These are phyloP conservation scores for Lecanicillium sp. DNA, from an alignment of 2,329 filamentous ascomycete species.

Conservation along the genomic window DNA sequence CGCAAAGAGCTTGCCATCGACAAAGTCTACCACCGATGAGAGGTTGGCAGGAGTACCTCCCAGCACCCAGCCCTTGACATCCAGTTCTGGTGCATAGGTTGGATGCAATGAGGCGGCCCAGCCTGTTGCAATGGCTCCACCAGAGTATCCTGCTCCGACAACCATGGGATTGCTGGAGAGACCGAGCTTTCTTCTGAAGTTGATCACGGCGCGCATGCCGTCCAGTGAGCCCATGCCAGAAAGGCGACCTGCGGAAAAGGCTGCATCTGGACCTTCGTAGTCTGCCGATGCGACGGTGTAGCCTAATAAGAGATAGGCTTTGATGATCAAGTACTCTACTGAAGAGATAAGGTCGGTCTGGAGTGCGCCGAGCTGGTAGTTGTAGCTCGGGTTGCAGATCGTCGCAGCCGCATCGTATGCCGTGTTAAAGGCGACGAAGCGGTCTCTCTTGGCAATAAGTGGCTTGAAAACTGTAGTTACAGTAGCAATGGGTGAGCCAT, in stretches of 20 bases:
- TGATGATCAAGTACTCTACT: background rate
- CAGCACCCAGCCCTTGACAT: background rate
- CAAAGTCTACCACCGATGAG: background rate
- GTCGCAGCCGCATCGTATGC: conserved; percentile 6
- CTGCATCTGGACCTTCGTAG: conserved; percentile 3
- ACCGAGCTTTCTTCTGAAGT: background rate
- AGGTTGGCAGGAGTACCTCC: conserved; percentile 3
- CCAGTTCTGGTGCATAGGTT: conserved; percentile 3
- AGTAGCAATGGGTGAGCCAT: conserved; percentile 4
- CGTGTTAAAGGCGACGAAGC: conserved; percentile 2
- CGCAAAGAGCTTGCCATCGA: conserved; percentile 1
- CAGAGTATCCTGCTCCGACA: conserved; percentile 4
- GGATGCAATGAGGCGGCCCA: conserved; percentile 5
- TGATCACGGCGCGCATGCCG: conserved; percentile 2
- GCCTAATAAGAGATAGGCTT: conserved; percentile 1
- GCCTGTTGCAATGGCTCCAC: conserved; percentile 3
- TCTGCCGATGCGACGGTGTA: conserved; percentile 2
- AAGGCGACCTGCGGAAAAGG: background rate
- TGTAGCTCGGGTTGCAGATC: conserved; percentile 5
- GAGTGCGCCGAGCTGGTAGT: conserved; percentile 1
- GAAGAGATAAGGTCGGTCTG: background rate
- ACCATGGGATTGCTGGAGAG: background rate
- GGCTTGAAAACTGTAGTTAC: conserved; percentile 8
- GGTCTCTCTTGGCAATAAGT: background rate
- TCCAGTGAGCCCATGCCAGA: conserved; percentile 1